phyloP scores from a whole-genome alignment of 2,329 filamentous ascomycete species.

The Aspergillus versicolor region DNA sequence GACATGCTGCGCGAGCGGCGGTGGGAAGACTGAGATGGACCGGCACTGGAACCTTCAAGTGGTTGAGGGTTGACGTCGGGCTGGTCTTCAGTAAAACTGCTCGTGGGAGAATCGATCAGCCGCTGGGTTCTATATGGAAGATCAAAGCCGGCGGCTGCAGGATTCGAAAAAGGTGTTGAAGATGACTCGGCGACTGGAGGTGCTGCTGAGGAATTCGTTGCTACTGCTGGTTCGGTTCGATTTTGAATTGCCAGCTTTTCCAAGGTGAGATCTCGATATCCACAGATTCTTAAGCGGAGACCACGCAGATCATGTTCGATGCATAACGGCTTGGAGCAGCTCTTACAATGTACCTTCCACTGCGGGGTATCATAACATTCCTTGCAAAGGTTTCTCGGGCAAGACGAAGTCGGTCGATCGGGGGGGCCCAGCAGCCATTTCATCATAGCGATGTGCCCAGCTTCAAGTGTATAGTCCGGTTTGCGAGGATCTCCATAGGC shows the following conservation, averaged over 20 bases:
- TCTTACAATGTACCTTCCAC: constrained; percentile 61
- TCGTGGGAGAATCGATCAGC: constrained; percentile 30
- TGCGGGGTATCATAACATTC: constrained; percentile 58
- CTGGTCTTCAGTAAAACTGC: constrained; percentile 37
- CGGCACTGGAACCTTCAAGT: constrained; percentile 21
- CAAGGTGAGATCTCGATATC: constrained; percentile 54
- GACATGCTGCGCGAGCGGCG: constrained; percentile 39
- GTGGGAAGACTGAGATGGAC: constrained; percentile 17
- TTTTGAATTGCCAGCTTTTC: constrained; percentile 48
- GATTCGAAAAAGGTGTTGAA: constrained; percentile 13
- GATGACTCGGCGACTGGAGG: background rate
- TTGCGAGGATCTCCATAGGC: constrained; percentile 41
- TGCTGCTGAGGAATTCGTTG: constrained; percentile 7
- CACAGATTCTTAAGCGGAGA: constrained; percentile 57
- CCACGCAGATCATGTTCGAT: constrained; percentile 61
- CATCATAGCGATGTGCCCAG: constrained; percentile 44
- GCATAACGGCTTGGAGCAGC: constrained; percentile 57
- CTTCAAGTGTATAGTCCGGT: constrained; percentile 40
- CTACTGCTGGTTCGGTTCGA: constrained; percentile 18
- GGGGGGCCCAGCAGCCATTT: constrained; percentile 50
- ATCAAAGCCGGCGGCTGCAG: constrained; percentile 25
- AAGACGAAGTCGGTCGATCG: constrained; percentile 46
- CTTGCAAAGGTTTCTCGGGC: constrained; percentile 57
- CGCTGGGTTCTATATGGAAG: constrained; percentile 33
- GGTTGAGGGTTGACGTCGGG: constrained; percentile 23